Percentiles rank a stretch among this genome's conserved stretches.
Evolutionary conservation across 306 rosid genomes (phyloP).

Genomic region (Senna tora): DNA sequence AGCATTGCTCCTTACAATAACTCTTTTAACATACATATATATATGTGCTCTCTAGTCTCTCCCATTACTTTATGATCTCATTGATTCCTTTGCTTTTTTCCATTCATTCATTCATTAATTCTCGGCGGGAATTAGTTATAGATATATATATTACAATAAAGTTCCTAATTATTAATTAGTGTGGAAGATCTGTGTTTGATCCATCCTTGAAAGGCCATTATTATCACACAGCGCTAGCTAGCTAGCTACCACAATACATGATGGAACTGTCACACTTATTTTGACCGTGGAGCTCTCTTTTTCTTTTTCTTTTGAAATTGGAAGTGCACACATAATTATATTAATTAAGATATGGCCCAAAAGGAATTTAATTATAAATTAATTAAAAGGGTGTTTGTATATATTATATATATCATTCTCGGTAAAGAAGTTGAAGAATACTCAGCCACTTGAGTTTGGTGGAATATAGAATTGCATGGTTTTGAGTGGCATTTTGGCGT

Average conservation of each 20-base stretch:
- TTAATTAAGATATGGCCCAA: conserved; percentile 27
- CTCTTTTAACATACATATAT: conserved; percentile 6
- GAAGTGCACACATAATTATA: conserved; percentile 16
- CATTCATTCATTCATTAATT: conserved; percentile 38
- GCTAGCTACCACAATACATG: background rate
- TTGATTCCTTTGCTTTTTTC: conserved; percentile 42
- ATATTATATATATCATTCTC: conserved; percentile 27
- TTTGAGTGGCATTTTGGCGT: conserved; percentile 76
- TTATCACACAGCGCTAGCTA: too few species aligned
- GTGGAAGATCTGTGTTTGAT: conserved; percentile 26
- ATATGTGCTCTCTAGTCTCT: background rate
- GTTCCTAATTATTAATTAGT: conserved; percentile 44
- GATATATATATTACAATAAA: conserved; percentile 22
- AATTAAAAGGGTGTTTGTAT: conserved; percentile 11
- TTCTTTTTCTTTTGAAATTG: conserved; percentile 18
- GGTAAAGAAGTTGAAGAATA: conserved; percentile 53
- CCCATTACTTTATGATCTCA: too few species aligned
- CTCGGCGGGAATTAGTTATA: conserved; percentile 1
- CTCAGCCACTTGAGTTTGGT: conserved; percentile 47
- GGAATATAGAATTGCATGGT: conserved; percentile 65
- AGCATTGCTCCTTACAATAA: conserved; percentile 68
- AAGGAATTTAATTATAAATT: conserved; percentile 28
- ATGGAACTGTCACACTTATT: conserved; percentile 45
- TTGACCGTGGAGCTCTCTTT: conserved; percentile 43
- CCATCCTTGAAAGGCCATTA: conserved; percentile 24